Percentiles rank a stretch among this genome's conserved stretches.
phyloP scores from a whole-genome alignment of 2,329 filamentous ascomycete genomes.

The Emericellopsis cladophorae region DNA sequence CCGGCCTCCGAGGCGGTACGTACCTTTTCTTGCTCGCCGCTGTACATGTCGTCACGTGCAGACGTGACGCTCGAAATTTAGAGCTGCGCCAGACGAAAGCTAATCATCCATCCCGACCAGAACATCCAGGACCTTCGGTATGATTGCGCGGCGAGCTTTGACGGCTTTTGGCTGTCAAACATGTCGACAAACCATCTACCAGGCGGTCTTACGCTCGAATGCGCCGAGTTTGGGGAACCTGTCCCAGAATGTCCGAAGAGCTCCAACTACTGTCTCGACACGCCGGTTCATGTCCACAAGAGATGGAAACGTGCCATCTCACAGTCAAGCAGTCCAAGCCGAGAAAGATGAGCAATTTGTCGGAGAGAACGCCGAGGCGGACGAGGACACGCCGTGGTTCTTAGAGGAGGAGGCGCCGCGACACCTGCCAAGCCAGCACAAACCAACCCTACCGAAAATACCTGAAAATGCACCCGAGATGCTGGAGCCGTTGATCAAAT shows the following conservation, averaged over 20 bases:
- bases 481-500: conserved; percentile 59
- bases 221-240: no score
- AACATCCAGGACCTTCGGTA: neutral
- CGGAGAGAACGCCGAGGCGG: neutral
- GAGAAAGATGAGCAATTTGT: neutral
- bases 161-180: conserved; percentile 5
- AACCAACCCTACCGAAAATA: conserved; percentile 34
- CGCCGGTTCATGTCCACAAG: no score
- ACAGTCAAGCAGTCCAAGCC: neutral
- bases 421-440: conserved; percentile 34
- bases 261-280: no score
- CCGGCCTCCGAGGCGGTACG: neutral
- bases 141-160: conserved; percentile 3
- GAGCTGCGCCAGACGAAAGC: neutral
- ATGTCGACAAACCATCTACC: conserved; percentile 3
- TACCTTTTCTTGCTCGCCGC: no score
- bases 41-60: neutral
- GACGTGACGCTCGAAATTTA: neutral
- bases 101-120: neutral
- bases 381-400: conserved; percentile 60
- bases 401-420: conserved; percentile 56
- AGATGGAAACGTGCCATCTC: no score
- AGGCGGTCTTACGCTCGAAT: conserved; percentile 1
- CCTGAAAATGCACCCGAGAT: conserved; percentile 61
- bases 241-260: no score